Conservation (phyloP, 148 eudicot species). For the Diospyros kaki region DNA sequence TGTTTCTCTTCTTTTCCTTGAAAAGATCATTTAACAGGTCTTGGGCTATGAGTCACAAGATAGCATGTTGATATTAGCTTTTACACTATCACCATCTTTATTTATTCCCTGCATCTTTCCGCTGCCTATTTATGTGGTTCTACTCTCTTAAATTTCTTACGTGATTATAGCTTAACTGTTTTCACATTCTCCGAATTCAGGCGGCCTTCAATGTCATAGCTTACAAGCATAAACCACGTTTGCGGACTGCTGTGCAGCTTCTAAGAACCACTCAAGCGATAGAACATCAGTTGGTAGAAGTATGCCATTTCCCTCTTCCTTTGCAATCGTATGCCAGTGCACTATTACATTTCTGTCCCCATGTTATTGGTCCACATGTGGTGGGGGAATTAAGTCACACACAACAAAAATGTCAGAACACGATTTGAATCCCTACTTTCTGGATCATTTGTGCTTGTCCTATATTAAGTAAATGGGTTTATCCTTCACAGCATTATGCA, state of each 20-base stretch:
- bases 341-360: background rate
- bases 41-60: background rate
- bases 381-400: background rate
- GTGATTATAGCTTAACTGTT: conserved; percentile 1
- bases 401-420: too few species aligned
- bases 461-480: background rate
- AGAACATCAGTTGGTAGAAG: conserved; percentile 60
- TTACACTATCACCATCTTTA: too few species aligned
- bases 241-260: conserved; percentile 75
- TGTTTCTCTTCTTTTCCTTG: conserved; percentile 12
- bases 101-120: background rate
- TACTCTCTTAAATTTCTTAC: background rate
- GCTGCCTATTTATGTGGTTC: background rate
- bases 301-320: conserved; percentile 23
- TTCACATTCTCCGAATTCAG: conserved; percentile 30
- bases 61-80: background rate
- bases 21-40: background rate
- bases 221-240: conserved; percentile 79
- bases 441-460: background rate
- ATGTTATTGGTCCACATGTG: background rate
- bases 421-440: background rate
- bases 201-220: conserved; percentile 65
- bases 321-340: background rate
- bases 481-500: too few species aligned
- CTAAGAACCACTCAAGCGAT: conserved; percentile 75